These are phyloP conservation scores for Thraustochytrium sp. DNA, from an alignment of 352 stramenopile genomes.

Conservation along the genomic window DNA sequence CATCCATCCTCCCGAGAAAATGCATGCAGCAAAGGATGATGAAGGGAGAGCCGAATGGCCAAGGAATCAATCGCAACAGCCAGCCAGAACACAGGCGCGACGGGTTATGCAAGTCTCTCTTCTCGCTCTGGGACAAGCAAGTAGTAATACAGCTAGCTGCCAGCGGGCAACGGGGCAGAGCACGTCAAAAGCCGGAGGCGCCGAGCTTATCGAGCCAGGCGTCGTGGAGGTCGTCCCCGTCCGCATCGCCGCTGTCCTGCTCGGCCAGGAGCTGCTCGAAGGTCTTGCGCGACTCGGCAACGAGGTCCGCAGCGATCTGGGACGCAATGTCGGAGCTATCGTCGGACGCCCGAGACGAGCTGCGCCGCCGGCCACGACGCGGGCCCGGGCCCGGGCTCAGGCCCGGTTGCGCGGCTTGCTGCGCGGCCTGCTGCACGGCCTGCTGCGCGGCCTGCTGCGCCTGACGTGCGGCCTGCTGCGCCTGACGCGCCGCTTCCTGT, in stretches of 20 bases:
- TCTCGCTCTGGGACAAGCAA: no score
- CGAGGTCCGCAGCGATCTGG: neutral
- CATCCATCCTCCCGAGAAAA: no score
- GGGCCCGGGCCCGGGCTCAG: neutral
- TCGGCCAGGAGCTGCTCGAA: neutral
- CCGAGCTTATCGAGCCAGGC: slow-evolving; percentile 15
- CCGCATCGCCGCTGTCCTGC: neutral
- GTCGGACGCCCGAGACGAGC: neutral
- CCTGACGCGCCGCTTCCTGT: no score
- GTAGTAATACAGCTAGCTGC: no score
- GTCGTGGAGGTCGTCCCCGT: neutral
- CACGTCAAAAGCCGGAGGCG: neutral
- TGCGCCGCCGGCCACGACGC: neutral
- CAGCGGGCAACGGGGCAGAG: no score
- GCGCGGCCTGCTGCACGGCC: neutral
- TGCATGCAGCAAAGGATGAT: no score
- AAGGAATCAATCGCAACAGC: no score
- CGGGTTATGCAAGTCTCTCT: no score
- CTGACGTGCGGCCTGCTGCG: no score
- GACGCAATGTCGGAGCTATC: neutral
- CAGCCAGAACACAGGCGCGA: no score
- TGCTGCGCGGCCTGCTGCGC: no score
- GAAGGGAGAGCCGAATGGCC: no score
- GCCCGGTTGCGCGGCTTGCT: neutral
- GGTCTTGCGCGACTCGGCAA: neutral